Conservation (phyloP, 73 alveolate genomes). For the Blepharisma stoltei region DNA sequence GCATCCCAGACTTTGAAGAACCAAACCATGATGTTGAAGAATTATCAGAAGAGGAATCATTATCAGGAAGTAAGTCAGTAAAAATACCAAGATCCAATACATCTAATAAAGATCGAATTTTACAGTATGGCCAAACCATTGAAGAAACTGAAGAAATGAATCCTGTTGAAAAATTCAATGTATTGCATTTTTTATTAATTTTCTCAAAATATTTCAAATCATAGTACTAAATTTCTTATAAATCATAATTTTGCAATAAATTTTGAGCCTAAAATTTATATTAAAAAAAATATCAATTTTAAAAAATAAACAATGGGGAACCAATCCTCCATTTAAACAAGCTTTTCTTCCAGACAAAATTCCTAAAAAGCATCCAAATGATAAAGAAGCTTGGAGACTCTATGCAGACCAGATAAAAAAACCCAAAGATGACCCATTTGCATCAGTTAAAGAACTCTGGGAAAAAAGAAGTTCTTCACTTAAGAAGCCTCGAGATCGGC, state of each 20-base stretch:
- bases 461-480: not conserved
- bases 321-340: constrained; percentile 5
- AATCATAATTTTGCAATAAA: too few relatives aligned
- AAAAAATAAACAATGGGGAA: constrained; percentile 13
- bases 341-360: not conserved
- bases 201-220: too few relatives aligned
- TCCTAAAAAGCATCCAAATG: constrained; percentile 11
- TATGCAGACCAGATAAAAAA: constrained; percentile 17
- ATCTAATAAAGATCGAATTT: not conserved
- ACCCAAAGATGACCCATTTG: constrained; percentile 18
- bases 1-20: constrained; percentile 22
- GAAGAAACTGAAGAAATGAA: constrained; percentile 1
- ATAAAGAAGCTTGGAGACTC: not conserved
- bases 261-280: too few relatives aligned
- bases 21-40: not conserved
- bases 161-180: constrained; percentile 17
- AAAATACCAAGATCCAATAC: not conserved
- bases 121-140: not conserved
- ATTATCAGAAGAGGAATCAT: not conserved
- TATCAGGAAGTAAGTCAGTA: not conserved
- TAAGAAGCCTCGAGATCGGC: constrained; percentile 23
- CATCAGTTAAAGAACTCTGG: constrained; percentile 7
- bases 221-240: too few relatives aligned
- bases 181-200: too few relatives aligned
- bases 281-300: too few relatives aligned